Percentiles rank a stretch among this genome's conserved stretches.
These are phyloP conservation scores for Solanum chiquidenum DNA, from an alignment of 257 asterid species.

Conservation along the genomic window DNA sequence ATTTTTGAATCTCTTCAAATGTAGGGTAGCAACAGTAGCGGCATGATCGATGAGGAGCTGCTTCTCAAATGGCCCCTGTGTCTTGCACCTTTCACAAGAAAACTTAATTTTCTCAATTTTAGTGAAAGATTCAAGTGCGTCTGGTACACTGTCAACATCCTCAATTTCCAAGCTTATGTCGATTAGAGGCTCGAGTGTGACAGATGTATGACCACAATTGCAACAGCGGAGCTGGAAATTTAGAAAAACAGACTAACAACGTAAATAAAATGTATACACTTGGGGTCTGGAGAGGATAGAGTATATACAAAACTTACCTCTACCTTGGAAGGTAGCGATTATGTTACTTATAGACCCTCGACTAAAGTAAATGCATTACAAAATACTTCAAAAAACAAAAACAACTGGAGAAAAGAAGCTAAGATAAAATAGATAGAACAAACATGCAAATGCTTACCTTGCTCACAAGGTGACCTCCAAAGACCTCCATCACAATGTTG, in stretches of 20 bases:
- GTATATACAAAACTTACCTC: too few relatives aligned
- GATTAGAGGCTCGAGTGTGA: not conserved
- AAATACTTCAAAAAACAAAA: too few relatives aligned
- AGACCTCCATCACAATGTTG: constrained; percentile 54
- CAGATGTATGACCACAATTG: not conserved
- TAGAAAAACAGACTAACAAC: not conserved
- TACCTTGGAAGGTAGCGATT: not conserved
- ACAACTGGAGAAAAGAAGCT: too few relatives aligned
- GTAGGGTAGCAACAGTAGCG: not conserved
- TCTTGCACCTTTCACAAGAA: not conserved
- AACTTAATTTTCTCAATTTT: too few relatives aligned
- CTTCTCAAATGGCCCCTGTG: not conserved
- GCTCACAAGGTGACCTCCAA: constrained; percentile 82
- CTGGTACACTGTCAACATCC: not conserved
- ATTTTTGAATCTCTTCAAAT: not conserved
- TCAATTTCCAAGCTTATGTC: not conserved
- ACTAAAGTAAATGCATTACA: too few relatives aligned
- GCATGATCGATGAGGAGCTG: not conserved
- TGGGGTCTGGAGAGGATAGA: not conserved
- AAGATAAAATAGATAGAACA: not conserved
- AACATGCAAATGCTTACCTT: not conserved
- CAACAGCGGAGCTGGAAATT: not conserved
- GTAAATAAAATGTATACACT: not conserved
- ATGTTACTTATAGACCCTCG: not conserved
- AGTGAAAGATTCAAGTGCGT: not conserved